Base-by-base conservation (phyloP, 2,329 filamentous ascomycete species). In the Botrytis galanthina region DNA sequence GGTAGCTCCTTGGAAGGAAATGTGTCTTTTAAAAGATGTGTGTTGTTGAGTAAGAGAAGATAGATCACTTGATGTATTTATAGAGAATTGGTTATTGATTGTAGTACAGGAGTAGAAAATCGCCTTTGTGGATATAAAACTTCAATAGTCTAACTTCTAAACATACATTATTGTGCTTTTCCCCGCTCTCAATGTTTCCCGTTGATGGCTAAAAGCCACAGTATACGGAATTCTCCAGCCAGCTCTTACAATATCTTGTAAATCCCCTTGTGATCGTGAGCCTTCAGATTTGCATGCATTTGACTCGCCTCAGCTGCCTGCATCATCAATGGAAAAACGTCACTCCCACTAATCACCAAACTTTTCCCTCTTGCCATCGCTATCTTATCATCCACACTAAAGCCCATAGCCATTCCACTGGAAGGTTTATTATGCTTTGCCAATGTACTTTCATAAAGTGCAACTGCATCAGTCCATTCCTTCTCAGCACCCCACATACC, bases 361-460 rank as follows among this genome's bases (percentile, higher is more conserved):
- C 74, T 75, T 72, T 75, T 79, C 32, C 78, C 78, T 48, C 59
- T 77, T 0, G 73, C 73, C 73, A 78, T 73, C 10, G 26, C 32
- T 46, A 70, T 46, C 54, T 72, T 76, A 51, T 51, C 54, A 72
- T 80, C 79, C 0, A 74, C 68, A 8, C 75, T 51, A 16, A 32
- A 44, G 4, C 79, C 80, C 72, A 80, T 63, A 3, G 73, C 75
- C 14, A 80, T 42, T 1, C 79, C 79, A 35, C 72, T 72, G 39
- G 73, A 74, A 61, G 85, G 84, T 80, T 84, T 86, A 77, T 86
- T 80, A 76, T 86, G 85, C 79, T 86, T 86, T 77, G 82, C 81
- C 3, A 85, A 68, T 8, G 81, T 81, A n/a, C 76, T 76, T 51
- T 82, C 78, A 76, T 83, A 85, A 68, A 82, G 78, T 8, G 80